Percentiles rank a stretch among this genome's conserved stretches.
phyloP scores from a whole-genome alignment of 768 basidiomycete species.

The Mrakia frigida region DNA sequence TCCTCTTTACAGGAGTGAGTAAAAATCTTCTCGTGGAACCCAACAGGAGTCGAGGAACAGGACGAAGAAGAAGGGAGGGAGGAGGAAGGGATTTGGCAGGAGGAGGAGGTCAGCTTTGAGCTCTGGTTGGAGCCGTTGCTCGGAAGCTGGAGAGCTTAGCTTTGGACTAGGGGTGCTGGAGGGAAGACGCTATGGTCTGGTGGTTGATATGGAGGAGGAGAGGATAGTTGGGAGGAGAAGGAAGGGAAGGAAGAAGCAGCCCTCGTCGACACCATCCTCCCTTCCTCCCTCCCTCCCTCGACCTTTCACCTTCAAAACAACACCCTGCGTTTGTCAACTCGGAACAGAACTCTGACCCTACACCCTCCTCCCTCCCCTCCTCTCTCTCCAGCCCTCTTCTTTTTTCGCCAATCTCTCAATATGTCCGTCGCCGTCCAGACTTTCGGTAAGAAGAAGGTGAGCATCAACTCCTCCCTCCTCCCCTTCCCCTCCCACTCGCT shows the following conservation, averaged over 20 bases:
- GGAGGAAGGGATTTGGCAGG: background rate
- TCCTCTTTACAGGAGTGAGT: slow-evolving; percentile 4
- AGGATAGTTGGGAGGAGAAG: background rate
- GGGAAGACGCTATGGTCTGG: background rate
- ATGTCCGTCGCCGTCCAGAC: slow-evolving; percentile 76
- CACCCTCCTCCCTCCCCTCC: background rate
- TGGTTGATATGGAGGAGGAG: background rate
- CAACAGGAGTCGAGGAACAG: background rate
- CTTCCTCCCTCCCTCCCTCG: background rate
- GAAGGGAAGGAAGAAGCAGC: background rate
- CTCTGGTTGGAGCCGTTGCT: background rate
- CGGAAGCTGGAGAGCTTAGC: background rate
- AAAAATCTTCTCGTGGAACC: background rate
- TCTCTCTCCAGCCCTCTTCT: background rate
- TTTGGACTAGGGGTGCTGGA: background rate
- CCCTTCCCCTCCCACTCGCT: background rate
- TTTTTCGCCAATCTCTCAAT: slow-evolving; percentile 30
- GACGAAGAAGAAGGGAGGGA: background rate
- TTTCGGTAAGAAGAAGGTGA: slow-evolving; percentile 99
- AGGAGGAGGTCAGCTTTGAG: background rate
- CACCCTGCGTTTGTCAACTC: background rate
- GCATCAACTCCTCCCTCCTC: slow-evolving; percentile 35
- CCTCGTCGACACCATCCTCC: background rate
- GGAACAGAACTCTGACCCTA: background rate
- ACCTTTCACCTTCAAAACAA: background rate